phyloP scores from a whole-genome alignment of 108 stramenopile species.

The Cylindrotheca fusiformis region DNA sequence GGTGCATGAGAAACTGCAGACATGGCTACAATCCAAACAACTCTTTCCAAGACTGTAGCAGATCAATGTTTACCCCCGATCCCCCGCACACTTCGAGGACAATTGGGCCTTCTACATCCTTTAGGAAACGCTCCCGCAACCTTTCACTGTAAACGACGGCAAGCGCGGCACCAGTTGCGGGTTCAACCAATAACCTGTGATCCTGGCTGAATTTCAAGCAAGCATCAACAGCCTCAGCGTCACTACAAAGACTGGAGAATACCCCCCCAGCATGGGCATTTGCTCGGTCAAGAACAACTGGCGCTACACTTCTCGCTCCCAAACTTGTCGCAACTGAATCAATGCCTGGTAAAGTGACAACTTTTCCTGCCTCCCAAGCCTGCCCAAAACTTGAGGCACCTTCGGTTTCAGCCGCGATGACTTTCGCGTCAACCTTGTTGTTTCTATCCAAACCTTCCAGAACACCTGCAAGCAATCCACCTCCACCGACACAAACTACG shows the following conservation, averaged over 20 bases:
- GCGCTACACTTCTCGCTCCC: conserved; percentile 80
- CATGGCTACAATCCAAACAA: too few species aligned
- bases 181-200: conserved; percentile 89
- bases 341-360: conserved; percentile 59
- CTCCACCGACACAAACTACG: conserved; percentile 86
- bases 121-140: conserved; percentile 41
- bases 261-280: conserved; percentile 46
- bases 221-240: conserved; percentile 80
- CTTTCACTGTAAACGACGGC: conserved; percentile 75
- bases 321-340: conserved; percentile 80
- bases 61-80: conserved; percentile 67
- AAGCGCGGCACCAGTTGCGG: conserved; percentile 89
- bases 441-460: conserved; percentile 75
- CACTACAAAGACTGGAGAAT: conserved; percentile 62
- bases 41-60: conserved; percentile 63
- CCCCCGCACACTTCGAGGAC: conserved; percentile 87
- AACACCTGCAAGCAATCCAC: conserved; percentile 83
- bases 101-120: conserved; percentile 49
- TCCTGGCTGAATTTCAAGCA: conserved; percentile 73
- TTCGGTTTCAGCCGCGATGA: conserved; percentile 85
- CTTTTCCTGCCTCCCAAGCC: conserved; percentile 37
- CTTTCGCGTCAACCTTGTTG: conserved; percentile 40
- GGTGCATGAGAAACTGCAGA: too few species aligned
- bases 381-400: conserved; percentile 83
- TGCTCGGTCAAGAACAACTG: conserved; percentile 66